Evolutionary conservation across 768 basidiomycete species (phyloP), one percentile per base, ranked within the genome.

Genomic region (Boletales sp.): DNA sequence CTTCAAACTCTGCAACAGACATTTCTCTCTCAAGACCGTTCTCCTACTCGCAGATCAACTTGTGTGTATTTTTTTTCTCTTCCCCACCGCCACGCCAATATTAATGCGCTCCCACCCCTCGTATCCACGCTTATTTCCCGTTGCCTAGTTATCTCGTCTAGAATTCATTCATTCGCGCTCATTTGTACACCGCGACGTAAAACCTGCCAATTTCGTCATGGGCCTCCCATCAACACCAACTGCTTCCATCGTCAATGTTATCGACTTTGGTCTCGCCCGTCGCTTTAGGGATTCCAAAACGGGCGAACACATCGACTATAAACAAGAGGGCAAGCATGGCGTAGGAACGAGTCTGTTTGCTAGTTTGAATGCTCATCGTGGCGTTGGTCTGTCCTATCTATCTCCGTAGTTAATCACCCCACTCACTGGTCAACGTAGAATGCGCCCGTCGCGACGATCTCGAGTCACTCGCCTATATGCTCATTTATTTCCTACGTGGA

Each of bases 171-270:
- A 99, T 71, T 90, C 89, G 2, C 87, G 91, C 63, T 90, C 91
- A 62, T 87, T 95, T 58, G 84, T 96, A 37, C 95, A 98, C 68
- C 89, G 95, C 57, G 95, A 98, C 66, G 88, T 99, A 70, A 99
- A 98, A 69, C 95, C 95, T 34, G 95, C 95, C 61, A 98, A 99
- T 72, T 99, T 99, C 66, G 86, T 99, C 53, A 97, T 98, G 91
- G 90, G 92, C 55, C 48, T 50, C 14, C 41, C 64, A 0, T 80
- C 83, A 41, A 83, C 83, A 54, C 84, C 82, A 55, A 73, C 79
- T 67, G 63, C 78, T 0, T 77, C 79, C 59, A 71, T 84, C 60
- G 94, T 99, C 65, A 95, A 98, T 68, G 89, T 99, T 57, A 90
- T 90, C 58, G 88, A 90, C 72, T 90, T 90, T 69, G 88, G 88